These are phyloP conservation scores for Borovskyia barvae DNA, from an alignment of 208 protist species.

Conservation along the genomic window DNA sequence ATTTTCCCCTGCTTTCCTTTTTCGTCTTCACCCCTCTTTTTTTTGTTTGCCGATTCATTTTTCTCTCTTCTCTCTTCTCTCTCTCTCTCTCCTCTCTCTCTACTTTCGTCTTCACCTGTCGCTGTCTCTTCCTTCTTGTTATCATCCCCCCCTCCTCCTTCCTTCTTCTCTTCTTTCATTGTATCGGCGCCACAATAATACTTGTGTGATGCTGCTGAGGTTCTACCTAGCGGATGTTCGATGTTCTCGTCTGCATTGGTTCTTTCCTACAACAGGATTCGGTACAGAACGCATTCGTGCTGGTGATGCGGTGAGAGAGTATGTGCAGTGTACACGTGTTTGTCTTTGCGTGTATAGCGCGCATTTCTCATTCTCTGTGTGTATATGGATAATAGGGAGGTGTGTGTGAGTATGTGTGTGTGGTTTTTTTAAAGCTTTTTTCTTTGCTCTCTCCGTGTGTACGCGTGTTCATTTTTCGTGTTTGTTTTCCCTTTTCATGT, in stretches of 20 bases:
- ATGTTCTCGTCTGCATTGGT: no score
- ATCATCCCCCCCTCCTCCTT: no score
- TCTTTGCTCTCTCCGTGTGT: not conserved
- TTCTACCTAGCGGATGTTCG: no score
- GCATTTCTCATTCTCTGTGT: conserved; percentile 5
- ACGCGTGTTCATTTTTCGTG: conserved; percentile 5
- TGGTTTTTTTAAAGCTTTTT: not conserved
- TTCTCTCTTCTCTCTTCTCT: not conserved
- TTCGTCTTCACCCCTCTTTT: not conserved
- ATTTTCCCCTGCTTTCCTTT: not conserved
- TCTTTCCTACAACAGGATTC: no score
- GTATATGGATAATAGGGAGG: not conserved
- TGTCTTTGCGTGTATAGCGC: conserved; percentile 6
- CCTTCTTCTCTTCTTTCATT: no score
- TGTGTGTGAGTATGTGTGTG: not conserved
- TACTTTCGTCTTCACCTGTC: not conserved
- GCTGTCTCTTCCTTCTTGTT: conserved; percentile 13
- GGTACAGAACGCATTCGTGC: no score
- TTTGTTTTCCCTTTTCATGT: not conserved
- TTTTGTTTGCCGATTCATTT: not conserved
- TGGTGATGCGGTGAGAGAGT: no score
- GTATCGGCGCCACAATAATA: no score
- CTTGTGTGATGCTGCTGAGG: no score
- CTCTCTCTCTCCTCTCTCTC: not conserved
- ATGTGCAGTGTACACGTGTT: no score